phyloP scores from a whole-genome alignment of 768 basidiomycete genomes.

The Lentinula edodes region DNA sequence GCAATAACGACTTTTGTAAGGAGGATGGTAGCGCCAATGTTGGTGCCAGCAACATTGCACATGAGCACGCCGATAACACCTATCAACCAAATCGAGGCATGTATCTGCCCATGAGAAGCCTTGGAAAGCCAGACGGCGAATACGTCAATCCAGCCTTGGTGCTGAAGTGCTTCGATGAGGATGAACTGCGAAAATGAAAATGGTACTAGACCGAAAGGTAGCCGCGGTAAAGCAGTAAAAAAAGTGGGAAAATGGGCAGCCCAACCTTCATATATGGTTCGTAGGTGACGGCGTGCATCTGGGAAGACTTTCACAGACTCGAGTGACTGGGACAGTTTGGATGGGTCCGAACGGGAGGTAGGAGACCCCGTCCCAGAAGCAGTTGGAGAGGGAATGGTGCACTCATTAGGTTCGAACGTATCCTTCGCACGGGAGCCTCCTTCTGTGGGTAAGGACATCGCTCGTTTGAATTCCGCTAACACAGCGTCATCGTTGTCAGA shows the following conservation, averaged over 20 bases:
- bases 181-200: slow-evolving; percentile 96
- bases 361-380: neutral
- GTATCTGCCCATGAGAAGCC: slow-evolving; percentile 25
- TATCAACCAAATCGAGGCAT: slow-evolving; percentile 48
- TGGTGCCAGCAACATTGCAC: slow-evolving; percentile 73
- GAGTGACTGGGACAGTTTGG: neutral
- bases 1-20: slow-evolving; percentile 73
- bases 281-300: neutral
- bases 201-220: slow-evolving; percentile 80
- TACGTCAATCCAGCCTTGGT: slow-evolving; percentile 83
- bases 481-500: slow-evolving; percentile 3
- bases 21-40: slow-evolving; percentile 82
- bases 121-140: slow-evolving; percentile 59
- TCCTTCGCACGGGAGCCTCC: neutral
- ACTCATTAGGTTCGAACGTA: neutral
- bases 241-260: slow-evolving; percentile 63
- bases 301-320: neutral
- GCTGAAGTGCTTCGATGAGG: slow-evolving; percentile 76
- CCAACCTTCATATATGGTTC: slow-evolving; percentile 12
- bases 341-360: neutral
- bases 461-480: slow-evolving; percentile 8
- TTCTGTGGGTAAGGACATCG: slow-evolving; percentile 6
- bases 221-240: slow-evolving; percentile 55
- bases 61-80: slow-evolving; percentile 59
- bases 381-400: neutral